Conservation (phyloP, 805 yeast species). For the Starmerella davenportii region DNA sequence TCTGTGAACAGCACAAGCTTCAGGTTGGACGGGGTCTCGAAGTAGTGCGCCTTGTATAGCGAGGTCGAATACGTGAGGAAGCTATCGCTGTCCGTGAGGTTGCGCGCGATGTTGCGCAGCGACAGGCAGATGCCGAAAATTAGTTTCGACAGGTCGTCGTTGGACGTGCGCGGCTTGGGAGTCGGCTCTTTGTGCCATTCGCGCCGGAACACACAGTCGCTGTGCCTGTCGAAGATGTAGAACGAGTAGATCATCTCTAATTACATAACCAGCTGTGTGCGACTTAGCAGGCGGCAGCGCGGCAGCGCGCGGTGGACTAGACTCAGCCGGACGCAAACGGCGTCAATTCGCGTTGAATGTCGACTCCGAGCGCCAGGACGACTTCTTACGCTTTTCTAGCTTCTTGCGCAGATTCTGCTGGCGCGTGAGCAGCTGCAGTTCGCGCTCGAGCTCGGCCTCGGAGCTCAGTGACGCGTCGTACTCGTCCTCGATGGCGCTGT, state of each 20-base stretch:
- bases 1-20: constrained; percentile 64
- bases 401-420: constrained; percentile 5
- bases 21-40: constrained; percentile 62
- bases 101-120: constrained; percentile 54
- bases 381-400: not conserved
- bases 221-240: constrained; percentile 83
- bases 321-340: too few species aligned
- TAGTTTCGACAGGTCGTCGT: constrained; percentile 55
- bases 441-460: constrained; percentile 8
- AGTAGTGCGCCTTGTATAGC: constrained; percentile 58
- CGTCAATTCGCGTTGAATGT: not conserved
- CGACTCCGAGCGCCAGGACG: not conserved
- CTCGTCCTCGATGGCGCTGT: constrained; percentile 1
- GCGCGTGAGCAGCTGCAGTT: constrained; percentile 4
- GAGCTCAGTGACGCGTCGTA: too few species aligned
- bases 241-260: constrained; percentile 48
- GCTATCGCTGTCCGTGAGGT: constrained; percentile 25
- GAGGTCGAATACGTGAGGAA: constrained; percentile 34
- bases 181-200: constrained; percentile 33
- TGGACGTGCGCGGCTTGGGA: constrained; percentile 19
- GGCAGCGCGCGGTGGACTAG: constrained; percentile 1
- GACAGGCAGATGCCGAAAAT: constrained; percentile 76
- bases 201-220: constrained; percentile 67
- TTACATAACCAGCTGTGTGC: not conserved
- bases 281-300: not conserved